Conservation (phyloP, 1,284 basidiomycete species). For the Athelia sp. region DNA sequence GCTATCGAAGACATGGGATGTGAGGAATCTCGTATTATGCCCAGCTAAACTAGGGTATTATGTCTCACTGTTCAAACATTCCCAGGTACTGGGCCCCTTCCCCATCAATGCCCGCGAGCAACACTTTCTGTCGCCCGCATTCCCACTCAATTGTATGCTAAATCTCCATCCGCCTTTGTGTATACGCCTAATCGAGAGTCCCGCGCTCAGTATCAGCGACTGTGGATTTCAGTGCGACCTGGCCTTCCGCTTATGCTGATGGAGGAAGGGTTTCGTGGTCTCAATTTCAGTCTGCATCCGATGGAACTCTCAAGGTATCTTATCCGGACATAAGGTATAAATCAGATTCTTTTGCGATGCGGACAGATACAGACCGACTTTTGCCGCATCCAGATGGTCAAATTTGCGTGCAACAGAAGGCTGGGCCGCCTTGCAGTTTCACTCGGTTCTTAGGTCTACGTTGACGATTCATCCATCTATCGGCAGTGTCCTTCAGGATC, state of each 20-base stretch:
- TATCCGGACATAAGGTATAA: constrained; percentile 58
- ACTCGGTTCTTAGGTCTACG: constrained; percentile 58
- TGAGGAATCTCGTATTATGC: constrained; percentile 4
- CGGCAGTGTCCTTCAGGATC: constrained; percentile 4
- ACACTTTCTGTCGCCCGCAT: constrained; percentile 69
- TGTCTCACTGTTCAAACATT: not conserved
- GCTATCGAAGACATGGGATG: constrained; percentile 5
- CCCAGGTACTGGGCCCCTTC: constrained; percentile 71
- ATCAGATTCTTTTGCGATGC: not conserved
- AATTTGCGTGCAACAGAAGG: constrained; percentile 66
- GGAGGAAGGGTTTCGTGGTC: constrained; percentile 57
- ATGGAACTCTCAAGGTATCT: constrained; percentile 50
- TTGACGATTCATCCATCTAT: constrained; percentile 50
- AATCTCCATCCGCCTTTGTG: constrained; percentile 1
- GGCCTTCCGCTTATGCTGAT: constrained; percentile 65
- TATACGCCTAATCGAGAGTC: constrained; percentile 2
- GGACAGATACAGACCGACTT: constrained; percentile 6
- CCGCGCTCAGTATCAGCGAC: constrained; percentile 32
- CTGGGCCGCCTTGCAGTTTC: constrained; percentile 79
- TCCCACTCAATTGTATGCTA: constrained; percentile 54
- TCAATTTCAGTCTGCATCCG: constrained; percentile 26
- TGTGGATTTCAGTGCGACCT: constrained; percentile 40
- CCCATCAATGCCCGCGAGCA: constrained; percentile 79
- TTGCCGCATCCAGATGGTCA: constrained; percentile 47
- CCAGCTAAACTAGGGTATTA: not conserved